These are phyloP conservation scores for Phascolomyces articulosus DNA, from an alignment of 371 early-diverging fungal species.

Conservation along the genomic window DNA sequence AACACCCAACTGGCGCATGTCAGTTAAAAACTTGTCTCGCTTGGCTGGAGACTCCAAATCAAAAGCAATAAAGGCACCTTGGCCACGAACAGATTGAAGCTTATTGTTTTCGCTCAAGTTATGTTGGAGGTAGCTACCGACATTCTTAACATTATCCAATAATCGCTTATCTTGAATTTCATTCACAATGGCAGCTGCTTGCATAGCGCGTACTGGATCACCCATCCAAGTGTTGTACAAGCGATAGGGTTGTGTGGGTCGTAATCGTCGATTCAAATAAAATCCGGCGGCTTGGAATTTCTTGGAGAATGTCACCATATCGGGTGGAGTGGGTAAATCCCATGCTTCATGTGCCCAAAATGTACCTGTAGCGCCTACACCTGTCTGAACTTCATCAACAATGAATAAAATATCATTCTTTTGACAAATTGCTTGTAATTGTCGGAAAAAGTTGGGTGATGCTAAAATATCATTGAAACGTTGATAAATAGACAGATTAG, in stretches of 20 bases:
- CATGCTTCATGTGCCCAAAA: slow-evolving; percentile 84
- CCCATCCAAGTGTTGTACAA: slow-evolving; percentile 82
- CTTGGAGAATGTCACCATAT: slow-evolving; percentile 80
- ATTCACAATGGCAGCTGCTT: slow-evolving; percentile 67
- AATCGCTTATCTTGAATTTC: slow-evolving; percentile 62
- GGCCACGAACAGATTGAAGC: slow-evolving; percentile 60
- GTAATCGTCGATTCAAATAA: slow-evolving; percentile 58
- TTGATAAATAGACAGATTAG: too few species aligned
- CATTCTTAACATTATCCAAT: slow-evolving; percentile 53
- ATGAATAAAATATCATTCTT: slow-evolving; percentile 72
- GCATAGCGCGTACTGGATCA: slow-evolving; percentile 70
- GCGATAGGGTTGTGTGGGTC: slow-evolving; percentile 65
- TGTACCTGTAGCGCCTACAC: slow-evolving; percentile 82
- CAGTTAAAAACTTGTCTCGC: slow-evolving; percentile 56
- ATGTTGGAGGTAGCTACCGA: slow-evolving; percentile 57
- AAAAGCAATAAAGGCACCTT: slow-evolving; percentile 75
- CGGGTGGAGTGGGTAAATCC: slow-evolving; percentile 67
- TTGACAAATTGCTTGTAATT: slow-evolving; percentile 66
- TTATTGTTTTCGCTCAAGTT: slow-evolving; percentile 31
- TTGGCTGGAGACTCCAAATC: slow-evolving; percentile 54
- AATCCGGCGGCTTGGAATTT: slow-evolving; percentile 82
- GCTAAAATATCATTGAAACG: slow-evolving; percentile 37
- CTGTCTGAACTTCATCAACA: slow-evolving; percentile 87
- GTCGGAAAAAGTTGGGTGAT: slow-evolving; percentile 68
- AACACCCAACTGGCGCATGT: slow-evolving; percentile 69